These are phyloP conservation scores for Xylaria intraflava DNA, from an alignment of 495 filamentous ascomycete genomes.

Conservation along the genomic window DNA sequence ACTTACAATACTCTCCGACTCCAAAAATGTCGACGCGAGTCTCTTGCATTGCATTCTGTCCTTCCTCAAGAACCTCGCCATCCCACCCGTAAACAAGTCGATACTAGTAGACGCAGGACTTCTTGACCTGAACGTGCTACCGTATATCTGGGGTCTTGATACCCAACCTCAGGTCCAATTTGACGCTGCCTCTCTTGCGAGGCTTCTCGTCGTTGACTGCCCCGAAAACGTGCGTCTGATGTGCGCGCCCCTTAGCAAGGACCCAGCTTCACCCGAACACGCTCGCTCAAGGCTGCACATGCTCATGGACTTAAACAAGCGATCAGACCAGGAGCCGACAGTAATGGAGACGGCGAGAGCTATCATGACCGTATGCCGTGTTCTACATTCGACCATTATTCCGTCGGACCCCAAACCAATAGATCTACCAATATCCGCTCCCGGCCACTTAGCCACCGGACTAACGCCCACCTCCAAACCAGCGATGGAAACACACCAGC, in stretches of 20 bases:
- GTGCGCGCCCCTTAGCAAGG: constrained; percentile 34
- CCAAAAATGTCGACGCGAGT: constrained; percentile 30
- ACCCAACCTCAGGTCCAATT: constrained; percentile 64
- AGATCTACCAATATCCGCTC: neutral
- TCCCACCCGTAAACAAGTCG: constrained; percentile 57
- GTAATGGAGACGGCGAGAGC: constrained; percentile 69
- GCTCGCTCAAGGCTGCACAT: constrained; percentile 50
- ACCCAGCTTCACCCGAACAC: constrained; percentile 35
- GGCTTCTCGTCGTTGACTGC: constrained; percentile 58
- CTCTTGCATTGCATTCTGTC: constrained; percentile 61
- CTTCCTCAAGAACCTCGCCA: constrained; percentile 76
- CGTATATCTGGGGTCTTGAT: constrained; percentile 54
- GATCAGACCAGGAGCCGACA: constrained; percentile 56
- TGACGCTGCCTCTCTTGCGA: constrained; percentile 56
- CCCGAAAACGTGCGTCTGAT: constrained; percentile 49
- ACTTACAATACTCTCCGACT: constrained; percentile 41
- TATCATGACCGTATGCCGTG: constrained; percentile 57
- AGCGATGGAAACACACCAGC: neutral
- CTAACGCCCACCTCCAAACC: neutral
- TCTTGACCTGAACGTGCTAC: constrained; percentile 42
- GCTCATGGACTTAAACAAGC: constrained; percentile 52
- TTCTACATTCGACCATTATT: constrained; percentile 36
- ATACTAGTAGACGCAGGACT: constrained; percentile 50
- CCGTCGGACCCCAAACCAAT: constrained; percentile 1
- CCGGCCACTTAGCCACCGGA: neutral